Evolutionary conservation across 805 yeast genomes (phyloP).

Genomic region (Starmerella powellii): DNA sequence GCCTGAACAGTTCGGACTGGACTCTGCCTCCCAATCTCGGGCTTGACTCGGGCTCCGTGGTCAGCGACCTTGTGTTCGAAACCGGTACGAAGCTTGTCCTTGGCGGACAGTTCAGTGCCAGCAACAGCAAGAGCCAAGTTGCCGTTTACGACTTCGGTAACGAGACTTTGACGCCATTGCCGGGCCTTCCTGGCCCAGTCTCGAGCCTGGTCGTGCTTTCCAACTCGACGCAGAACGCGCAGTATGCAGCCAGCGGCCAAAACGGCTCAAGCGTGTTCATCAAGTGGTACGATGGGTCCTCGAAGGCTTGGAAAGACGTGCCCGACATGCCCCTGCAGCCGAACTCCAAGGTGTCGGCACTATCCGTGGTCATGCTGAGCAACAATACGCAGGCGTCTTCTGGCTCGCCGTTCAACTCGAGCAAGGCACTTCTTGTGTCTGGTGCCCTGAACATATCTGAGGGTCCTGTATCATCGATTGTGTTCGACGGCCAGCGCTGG

Average conservation of each 20-base stretch:
- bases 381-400: not conserved
- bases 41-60: conserved; percentile 1
- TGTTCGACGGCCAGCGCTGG: conserved; percentile 58
- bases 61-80: conserved; percentile 29
- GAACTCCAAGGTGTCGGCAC: conserved; percentile 1
- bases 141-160: conserved; percentile 43
- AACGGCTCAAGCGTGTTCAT: not conserved
- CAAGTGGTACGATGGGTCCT: conserved; percentile 2
- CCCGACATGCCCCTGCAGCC: not conserved
- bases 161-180: conserved; percentile 33
- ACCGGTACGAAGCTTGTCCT: conserved; percentile 32
- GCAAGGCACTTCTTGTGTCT: conserved; percentile 41
- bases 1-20: conserved; percentile 32
- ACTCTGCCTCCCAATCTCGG: not conserved
- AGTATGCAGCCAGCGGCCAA: conserved; percentile 5
- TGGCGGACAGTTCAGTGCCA: conserved; percentile 44
- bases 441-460: conserved; percentile 40
- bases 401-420: conserved; percentile 24
- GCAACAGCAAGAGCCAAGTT: conserved; percentile 33
- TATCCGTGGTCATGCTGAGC: conserved; percentile 5
- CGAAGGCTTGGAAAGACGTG: conserved; percentile 5
- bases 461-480: conserved; percentile 41
- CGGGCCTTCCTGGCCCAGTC: conserved; percentile 29
- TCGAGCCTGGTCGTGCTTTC: conserved; percentile 8
- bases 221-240: conserved; percentile 3